Evolutionary conservation across 345 rosid genomes (phyloP).

Genomic region (Camelina hispida): DNA sequence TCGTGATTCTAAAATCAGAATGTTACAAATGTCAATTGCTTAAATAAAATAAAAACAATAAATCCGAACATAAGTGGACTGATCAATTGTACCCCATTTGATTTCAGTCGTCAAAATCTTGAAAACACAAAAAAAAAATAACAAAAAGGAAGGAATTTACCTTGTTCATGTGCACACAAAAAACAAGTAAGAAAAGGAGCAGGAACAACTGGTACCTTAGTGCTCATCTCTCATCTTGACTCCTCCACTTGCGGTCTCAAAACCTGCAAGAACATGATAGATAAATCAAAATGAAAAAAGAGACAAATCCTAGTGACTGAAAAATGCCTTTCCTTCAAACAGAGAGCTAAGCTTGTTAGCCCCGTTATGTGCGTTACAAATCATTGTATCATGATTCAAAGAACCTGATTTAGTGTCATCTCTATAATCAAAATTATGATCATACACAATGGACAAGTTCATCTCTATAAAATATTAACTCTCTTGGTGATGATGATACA

Average conservation of each 20-base stretch:
- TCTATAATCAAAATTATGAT: slow-evolving; percentile 28
- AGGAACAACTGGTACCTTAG: slow-evolving; percentile 37
- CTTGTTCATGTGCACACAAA: background rate
- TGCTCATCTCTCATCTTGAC: slow-evolving; percentile 45
- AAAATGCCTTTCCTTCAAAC: slow-evolving; percentile 28
- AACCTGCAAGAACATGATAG: slow-evolving; percentile 41
- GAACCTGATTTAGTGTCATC: slow-evolving; percentile 27
- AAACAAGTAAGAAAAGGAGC: slow-evolving; percentile 21
- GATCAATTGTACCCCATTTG: too few relatives aligned
- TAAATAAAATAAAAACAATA: too few relatives aligned
- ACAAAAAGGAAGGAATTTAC: too few relatives aligned
- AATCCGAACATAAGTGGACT: too few relatives aligned
- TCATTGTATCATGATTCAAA: slow-evolving; percentile 4
- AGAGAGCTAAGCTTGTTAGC: slow-evolving; percentile 25
- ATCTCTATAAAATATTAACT: slow-evolving; percentile 40
- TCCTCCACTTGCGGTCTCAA: slow-evolving; percentile 56
- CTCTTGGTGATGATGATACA: slow-evolving; percentile 38
- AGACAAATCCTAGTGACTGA: background rate
- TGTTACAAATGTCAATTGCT: too few relatives aligned
- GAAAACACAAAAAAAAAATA: too few relatives aligned
- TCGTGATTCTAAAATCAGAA: too few relatives aligned
- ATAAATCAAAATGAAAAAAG: slow-evolving; percentile 12
- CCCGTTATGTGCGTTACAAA: slow-evolving; percentile 13
- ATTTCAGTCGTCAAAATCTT: too few relatives aligned
- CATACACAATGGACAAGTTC: slow-evolving; percentile 44